Percentiles rank a stretch among this genome's conserved stretches.
Evolutionary conservation across 257 asterid genomes (phyloP).

Genomic region (Nyctanthes arbortristis): DNA sequence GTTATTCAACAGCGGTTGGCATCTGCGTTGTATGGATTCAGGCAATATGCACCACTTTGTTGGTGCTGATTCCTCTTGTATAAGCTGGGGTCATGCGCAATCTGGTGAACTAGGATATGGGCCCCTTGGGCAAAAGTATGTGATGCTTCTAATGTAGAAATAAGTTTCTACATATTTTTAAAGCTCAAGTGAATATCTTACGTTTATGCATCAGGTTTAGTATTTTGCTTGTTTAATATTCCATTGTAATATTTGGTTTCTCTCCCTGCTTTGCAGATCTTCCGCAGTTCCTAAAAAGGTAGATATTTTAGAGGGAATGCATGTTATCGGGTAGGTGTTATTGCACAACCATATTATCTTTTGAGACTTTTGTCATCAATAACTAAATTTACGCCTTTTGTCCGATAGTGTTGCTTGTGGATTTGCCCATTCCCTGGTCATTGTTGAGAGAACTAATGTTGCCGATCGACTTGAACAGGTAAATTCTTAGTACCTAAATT

Average conservation of each 20-base stretch:
- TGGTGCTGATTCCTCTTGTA: constrained; percentile 98
- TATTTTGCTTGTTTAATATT: constrained; percentile 5
- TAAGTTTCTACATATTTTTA: not conserved
- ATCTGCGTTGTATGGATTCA: constrained; percentile 96
- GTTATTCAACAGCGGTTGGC: constrained; percentile 76
- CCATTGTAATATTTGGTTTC: not conserved
- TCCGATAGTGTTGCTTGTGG: constrained; percentile 91
- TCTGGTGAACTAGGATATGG: constrained; percentile 99
- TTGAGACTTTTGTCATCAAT: not conserved
- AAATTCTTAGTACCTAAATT: constrained; percentile 13
- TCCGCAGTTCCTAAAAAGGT: constrained; percentile 94
- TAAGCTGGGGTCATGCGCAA: constrained; percentile 98
- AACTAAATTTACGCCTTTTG: constrained; percentile 14
- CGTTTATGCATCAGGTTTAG: not conserved
- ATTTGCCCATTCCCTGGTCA: constrained; percentile 74
- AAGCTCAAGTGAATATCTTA: not conserved
- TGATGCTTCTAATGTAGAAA: constrained; percentile 21
- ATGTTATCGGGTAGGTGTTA: constrained; percentile 67
- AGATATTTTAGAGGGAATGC: constrained; percentile 90
- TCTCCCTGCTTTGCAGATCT: constrained; percentile 53
- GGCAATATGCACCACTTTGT: constrained; percentile 94
- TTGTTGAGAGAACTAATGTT: constrained; percentile 71
- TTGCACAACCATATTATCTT: not conserved
- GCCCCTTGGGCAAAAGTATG: constrained; percentile 84
- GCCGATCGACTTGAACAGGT: constrained; percentile 82